These are phyloP conservation scores for Chiua sp. DNA, from an alignment of 1,284 basidiomycete species.

Conservation along the genomic window DNA sequence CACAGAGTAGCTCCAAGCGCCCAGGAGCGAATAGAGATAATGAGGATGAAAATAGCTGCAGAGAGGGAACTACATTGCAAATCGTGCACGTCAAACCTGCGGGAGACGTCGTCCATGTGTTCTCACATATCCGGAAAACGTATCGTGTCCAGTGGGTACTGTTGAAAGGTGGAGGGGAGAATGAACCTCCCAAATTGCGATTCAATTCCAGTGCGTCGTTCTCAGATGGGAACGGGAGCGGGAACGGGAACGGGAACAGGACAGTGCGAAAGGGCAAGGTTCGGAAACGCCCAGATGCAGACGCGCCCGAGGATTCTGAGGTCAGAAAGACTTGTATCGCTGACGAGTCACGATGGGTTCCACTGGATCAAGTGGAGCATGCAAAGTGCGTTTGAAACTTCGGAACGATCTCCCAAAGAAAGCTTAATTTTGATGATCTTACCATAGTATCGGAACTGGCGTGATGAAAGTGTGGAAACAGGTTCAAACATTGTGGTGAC, in stretches of 20 bases:
- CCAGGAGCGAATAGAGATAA: neutral
- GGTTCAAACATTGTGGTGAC: constrained; percentile 34
- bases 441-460: constrained; percentile 62
- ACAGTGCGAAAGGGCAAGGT: constrained; percentile 12
- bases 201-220: neutral
- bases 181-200: constrained; percentile 41
- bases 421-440: constrained; percentile 4
- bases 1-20: constrained; percentile 4
- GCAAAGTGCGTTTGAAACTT: constrained; percentile 60
- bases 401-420: neutral
- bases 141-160: constrained; percentile 82
- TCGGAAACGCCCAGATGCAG: constrained; percentile 14
- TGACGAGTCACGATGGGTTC: constrained; percentile 52
- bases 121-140: constrained; percentile 91
- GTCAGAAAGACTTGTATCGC: constrained; percentile 12
- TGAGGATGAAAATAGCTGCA: neutral
- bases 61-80: constrained; percentile 27
- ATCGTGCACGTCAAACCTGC: constrained; percentile 55
- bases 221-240: constrained; percentile 7
- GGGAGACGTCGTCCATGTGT: constrained; percentile 81
- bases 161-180: constrained; percentile 54
- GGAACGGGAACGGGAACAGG: neutral
- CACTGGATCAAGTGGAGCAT: constrained; percentile 55
- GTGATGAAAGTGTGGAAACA: constrained; percentile 64
- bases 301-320: constrained; percentile 11